Evolutionary conservation across 1,139 yeast genomes (phyloP), one percentile per base, ranked within the genome.

Genomic region (Debaryomyces singareniensis): DNA sequence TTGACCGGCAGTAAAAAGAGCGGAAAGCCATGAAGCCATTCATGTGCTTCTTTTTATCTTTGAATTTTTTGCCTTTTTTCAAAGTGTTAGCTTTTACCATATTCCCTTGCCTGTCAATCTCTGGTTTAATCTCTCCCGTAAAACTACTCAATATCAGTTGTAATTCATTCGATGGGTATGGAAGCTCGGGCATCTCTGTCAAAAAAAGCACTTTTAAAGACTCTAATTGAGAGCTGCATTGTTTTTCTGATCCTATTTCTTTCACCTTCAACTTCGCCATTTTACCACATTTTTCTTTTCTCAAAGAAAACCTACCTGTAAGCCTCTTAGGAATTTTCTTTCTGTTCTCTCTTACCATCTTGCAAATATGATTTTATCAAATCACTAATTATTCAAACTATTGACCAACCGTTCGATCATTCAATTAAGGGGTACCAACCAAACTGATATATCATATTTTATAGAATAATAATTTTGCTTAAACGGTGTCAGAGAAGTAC

Each of bases 21-120:
- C 69, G 36, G 32, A 51, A 62, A 1, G 67, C 68, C 30, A 59
- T 49, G 35, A 62, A 62, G 0, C 58, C 61, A 36, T 58, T 60
- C 2, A 59, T 34, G 13, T 44, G 42, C 16, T 37, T 39, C 13
- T 25, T 28, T 21, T 25, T 31, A 15, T 18, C 9, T 14, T 20
- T 12, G 11, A 5, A 11, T 12, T 18, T 28, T 12, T 15, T 12
- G n/a, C 21, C 21, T 7, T 7, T 7, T 13, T 20, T 29, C 6
- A 24, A 7, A 13, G 7, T 7, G 11, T 7, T 23, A 18, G 7
- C 21, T n/a, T 7, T 18, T 7, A 18, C 9, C n/a, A 18, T 18
- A 7, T 18, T 18, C 21, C 21, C 21, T 7, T n/a, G n/a, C n/a
- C 9, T n/a, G n/a, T 18, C 21, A 7, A 23, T 7, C 9, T 7